A percentile compares a stretch with the other conserved stretches of the same genome.
Conservation (phyloP, 768 basidiomycete species). For the Lentinus tigrinus region DNA sequence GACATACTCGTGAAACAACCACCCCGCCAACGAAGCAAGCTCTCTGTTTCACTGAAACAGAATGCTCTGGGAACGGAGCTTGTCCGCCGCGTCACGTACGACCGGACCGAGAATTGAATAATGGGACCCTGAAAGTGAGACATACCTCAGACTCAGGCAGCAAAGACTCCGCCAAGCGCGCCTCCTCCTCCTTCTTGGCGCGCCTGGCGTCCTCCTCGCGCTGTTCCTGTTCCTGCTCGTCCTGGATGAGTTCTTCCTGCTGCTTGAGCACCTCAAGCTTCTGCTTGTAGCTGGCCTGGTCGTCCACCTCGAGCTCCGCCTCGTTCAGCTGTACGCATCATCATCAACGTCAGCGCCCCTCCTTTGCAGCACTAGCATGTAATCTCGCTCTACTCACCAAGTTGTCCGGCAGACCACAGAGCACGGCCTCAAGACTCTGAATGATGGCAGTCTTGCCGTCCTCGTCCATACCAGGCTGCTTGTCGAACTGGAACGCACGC, state of each 20-base stretch:
- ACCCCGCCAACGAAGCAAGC: too few species aligned
- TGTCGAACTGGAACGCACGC: slow-evolving; percentile 92
- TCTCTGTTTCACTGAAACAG: too few species aligned
- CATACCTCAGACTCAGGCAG: slow-evolving; percentile 85
- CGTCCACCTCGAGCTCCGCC: slow-evolving; percentile 95
- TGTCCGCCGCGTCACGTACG: too few species aligned
- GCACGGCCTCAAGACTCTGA: slow-evolving; percentile 80
- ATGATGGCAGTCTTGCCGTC: slow-evolving; percentile 84
- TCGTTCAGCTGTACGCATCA: slow-evolving; percentile 73
- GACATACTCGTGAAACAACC: too few species aligned
- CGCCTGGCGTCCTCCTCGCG: slow-evolving; percentile 92
- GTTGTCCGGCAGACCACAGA: slow-evolving; percentile 92
- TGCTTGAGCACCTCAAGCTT: slow-evolving; percentile 97
- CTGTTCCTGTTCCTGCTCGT: slow-evolving; percentile 97
- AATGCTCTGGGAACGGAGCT: too few species aligned
- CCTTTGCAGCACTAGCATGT: background rate
- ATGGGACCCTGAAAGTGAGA: too few species aligned
- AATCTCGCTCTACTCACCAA: slow-evolving; percentile 53
- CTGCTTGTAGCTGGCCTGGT: slow-evolving; percentile 94
- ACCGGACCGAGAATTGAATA: too few species aligned
- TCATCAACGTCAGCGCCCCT: slow-evolving; percentile 4
- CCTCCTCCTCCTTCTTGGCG: slow-evolving; percentile 74
- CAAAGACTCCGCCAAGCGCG: slow-evolving; percentile 75
- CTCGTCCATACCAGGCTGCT: slow-evolving; percentile 67
- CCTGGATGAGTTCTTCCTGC: slow-evolving; percentile 98